A percentile compares a stretch with the other conserved stretches of the same genome.
phyloP scores from a whole-genome alignment of 768 basidiomycete species.

The Butyriboletus loyo region DNA sequence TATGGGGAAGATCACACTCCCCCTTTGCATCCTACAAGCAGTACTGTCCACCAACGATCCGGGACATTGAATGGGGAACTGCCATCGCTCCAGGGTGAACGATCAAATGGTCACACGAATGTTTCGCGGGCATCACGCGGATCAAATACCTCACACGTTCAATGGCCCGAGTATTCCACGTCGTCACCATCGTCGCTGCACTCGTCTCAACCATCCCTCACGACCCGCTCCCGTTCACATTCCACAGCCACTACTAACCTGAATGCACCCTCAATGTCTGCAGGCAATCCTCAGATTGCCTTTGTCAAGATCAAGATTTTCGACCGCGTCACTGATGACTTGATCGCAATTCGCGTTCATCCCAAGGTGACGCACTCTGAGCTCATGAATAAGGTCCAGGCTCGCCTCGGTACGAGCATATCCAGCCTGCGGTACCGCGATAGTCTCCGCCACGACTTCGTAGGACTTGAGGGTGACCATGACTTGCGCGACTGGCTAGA shows the following conservation, averaged over 20 bases:
- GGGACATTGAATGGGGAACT: constrained; percentile 38
- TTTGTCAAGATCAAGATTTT: constrained; percentile 99
- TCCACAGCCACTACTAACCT: constrained; percentile 48
- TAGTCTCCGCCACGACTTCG: constrained; percentile 60
- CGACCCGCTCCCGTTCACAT: constrained; percentile 55
- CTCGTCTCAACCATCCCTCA: constrained; percentile 51
- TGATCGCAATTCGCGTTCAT: constrained; percentile 96
- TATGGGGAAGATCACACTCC: constrained; percentile 51
- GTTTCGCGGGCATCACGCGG: constrained; percentile 29
- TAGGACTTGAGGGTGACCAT: constrained; percentile 59
- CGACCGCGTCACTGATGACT: constrained; percentile 87
- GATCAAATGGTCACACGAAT: constrained; percentile 22
- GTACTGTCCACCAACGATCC: constrained; percentile 42
- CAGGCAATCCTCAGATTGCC: constrained; percentile 74
- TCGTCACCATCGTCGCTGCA: constrained; percentile 48
- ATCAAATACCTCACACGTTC: constrained; percentile 26
- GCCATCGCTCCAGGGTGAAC: constrained; percentile 34
- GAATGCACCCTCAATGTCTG: constrained; percentile 72
- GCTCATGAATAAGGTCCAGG: constrained; percentile 88
- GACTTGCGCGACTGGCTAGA: constrained; percentile 74
- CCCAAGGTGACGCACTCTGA: constrained; percentile 84
- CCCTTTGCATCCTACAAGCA: constrained; percentile 33
- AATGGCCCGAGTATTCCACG: constrained; percentile 29
- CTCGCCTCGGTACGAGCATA: constrained; percentile 78
- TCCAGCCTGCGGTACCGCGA: constrained; percentile 70